Percentiles rank a stretch among this genome's conserved stretches.
Evolutionary conservation across 164 flowering plant genomes (phyloP).

Genomic region (Annona squamosa): DNA sequence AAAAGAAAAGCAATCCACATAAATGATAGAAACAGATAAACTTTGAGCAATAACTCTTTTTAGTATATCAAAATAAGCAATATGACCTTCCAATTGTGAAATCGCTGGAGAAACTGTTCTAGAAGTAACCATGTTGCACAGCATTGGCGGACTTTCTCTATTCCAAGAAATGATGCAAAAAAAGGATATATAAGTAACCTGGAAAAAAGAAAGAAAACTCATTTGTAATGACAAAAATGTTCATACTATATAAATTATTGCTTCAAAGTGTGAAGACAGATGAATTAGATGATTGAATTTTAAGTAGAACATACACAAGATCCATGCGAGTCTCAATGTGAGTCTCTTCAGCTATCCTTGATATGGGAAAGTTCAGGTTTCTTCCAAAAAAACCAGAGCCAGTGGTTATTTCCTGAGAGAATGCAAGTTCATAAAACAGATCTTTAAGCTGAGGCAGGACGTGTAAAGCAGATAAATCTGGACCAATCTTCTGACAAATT

Average conservation of each 20-base stretch:
- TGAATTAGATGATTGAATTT: slow-evolving; percentile 8
- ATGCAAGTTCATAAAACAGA: slow-evolving; percentile 88
- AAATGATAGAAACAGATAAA: neutral
- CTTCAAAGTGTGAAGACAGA: neutral
- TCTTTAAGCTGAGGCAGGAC: slow-evolving; percentile 81
- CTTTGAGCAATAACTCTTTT: neutral
- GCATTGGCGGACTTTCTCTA: slow-evolving; percentile 88
- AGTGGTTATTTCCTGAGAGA: slow-evolving; percentile 47
- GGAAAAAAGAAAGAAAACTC: slow-evolving; percentile 18
- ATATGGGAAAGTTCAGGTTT: slow-evolving; percentile 30
- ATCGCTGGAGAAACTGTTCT: slow-evolving; percentile 74
- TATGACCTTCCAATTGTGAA: slow-evolving; percentile 82
- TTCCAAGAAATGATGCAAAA: slow-evolving; percentile 91
- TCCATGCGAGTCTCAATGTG: slow-evolving; percentile 69
- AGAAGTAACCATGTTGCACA: slow-evolving; percentile 96
- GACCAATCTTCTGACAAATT: slow-evolving; percentile 76
- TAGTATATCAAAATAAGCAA: slow-evolving; percentile 4
- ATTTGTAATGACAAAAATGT: neutral
- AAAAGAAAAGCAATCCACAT: neutral
- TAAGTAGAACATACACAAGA: slow-evolving; percentile 61
- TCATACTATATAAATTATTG: neutral
- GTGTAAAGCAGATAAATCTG: slow-evolving; percentile 68
- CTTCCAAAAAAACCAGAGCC: slow-evolving; percentile 34
- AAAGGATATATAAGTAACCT: slow-evolving; percentile 88
- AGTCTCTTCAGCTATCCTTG: slow-evolving; percentile 34